Conservation (phyloP, 2,329 filamentous ascomycete species). For the Westerdykella aurantiaca region DNA sequence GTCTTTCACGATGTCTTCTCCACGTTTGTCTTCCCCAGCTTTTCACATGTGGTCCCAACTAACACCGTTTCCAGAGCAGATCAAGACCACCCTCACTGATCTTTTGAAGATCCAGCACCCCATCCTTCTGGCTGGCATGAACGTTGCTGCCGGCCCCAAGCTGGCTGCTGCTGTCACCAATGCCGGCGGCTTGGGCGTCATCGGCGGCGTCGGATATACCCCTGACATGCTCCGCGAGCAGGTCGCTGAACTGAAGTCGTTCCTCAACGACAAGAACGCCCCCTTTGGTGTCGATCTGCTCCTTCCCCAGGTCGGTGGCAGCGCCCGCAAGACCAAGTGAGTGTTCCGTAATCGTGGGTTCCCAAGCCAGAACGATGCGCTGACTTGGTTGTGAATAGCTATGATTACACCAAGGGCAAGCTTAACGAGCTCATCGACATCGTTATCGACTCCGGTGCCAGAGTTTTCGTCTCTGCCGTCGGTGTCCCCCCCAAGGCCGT, state of each 20-base stretch:
- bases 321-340: slow-evolving; percentile 88
- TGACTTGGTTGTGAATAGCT: slow-evolving; percentile 51
- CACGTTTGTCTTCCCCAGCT: slow-evolving; percentile 55
- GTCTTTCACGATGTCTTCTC: slow-evolving; percentile 61
- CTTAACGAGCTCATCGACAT: slow-evolving; percentile 84
- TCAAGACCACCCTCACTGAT: slow-evolving; percentile 89
- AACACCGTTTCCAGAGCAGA: slow-evolving; percentile 57
- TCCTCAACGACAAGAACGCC: slow-evolving; percentile 81
- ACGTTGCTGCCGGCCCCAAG: slow-evolving; percentile 94
- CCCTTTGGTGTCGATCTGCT: slow-evolving; percentile 94
- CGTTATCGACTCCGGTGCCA: slow-evolving; percentile 85
- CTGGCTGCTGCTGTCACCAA: slow-evolving; percentile 96
- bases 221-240: slow-evolving; percentile 96
- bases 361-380: slow-evolving; percentile 3
- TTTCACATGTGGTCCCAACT: slow-evolving; percentile 21
- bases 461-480: slow-evolving; percentile 93
- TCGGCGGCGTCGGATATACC: slow-evolving; percentile 92
- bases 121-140: slow-evolving; percentile 94
- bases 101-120: slow-evolving; percentile 98
- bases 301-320: slow-evolving; percentile 89
- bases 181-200: slow-evolving; percentile 91
- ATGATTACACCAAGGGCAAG: slow-evolving; percentile 99
- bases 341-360: slow-evolving; percentile 8
- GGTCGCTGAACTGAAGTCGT: slow-evolving; percentile 88
- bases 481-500: slow-evolving; percentile 85